Conservation (phyloP, 2,329 filamentous ascomycete genomes). For the Leptographium galeiforme region DNA sequence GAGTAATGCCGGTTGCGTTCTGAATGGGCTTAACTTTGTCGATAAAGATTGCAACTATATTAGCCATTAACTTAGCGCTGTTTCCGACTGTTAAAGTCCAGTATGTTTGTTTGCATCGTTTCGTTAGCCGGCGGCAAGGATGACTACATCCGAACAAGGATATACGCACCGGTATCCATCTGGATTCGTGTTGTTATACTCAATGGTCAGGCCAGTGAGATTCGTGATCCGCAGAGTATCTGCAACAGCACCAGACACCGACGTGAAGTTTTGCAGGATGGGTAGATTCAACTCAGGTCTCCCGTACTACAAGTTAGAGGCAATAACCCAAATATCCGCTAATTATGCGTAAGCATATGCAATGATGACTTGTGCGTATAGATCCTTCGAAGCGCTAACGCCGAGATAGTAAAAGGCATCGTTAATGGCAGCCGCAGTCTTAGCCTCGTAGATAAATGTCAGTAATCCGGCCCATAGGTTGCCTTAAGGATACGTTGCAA, state of each 20-base stretch:
- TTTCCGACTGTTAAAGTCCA: constrained; percentile 5
- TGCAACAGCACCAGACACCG: background rate
- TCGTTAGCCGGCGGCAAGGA: background rate
- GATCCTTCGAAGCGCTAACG: constrained; percentile 15
- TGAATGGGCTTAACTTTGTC: constrained; percentile 3
- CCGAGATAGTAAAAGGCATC: constrained; percentile 1
- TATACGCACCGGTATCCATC: background rate
- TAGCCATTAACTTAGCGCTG: constrained; percentile 8
- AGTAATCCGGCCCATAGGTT: constrained; percentile 27
- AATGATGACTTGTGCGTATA: constrained; percentile 4
- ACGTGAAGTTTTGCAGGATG: constrained; percentile 2
- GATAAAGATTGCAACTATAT: constrained; percentile 4
- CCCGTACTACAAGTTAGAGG: constrained; percentile 1
- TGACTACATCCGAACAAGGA: background rate
- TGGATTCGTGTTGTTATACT: constrained; percentile 2
- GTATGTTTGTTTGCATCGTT: background rate
- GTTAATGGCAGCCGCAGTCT: constrained; percentile 15
- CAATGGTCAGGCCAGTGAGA: background rate
- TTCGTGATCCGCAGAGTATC: background rate
- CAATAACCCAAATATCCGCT: background rate
- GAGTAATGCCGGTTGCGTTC: background rate
- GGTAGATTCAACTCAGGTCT: background rate
- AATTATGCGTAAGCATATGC: constrained; percentile 1
- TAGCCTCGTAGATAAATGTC: constrained; percentile 19
- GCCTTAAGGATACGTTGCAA: constrained; percentile 26